A percentile compares a stretch with the other conserved stretches of the same genome.
Conservation (phyloP, 768 basidiomycete species). For the Boletus fagicola region DNA sequence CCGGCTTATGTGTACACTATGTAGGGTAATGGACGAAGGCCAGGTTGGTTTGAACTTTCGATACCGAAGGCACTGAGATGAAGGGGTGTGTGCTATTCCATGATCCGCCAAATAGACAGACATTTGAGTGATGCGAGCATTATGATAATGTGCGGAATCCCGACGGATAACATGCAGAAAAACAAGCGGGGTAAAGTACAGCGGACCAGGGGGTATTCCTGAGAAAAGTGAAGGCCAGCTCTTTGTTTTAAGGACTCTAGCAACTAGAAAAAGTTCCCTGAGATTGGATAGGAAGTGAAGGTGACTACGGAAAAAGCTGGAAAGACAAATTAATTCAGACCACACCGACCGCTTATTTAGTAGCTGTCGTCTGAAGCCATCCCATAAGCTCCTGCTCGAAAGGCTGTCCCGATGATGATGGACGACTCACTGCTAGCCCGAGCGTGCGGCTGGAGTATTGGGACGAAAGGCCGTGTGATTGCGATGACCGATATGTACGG, state of each 20-base stretch:
- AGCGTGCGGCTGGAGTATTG: conserved; percentile 75
- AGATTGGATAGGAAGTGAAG: conserved; percentile 10
- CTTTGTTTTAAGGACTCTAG: conserved; percentile 29
- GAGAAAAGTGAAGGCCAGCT: conserved; percentile 37
- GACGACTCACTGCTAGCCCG: conserved; percentile 62
- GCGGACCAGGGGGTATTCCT: conserved; percentile 41
- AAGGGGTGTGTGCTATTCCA: conserved; percentile 2
- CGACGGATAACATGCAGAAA: conserved; percentile 38
- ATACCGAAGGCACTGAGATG: background rate
- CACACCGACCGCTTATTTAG: conserved; percentile 27
- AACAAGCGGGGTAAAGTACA: conserved; percentile 41
- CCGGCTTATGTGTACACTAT: conserved; percentile 5
- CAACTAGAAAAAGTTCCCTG: conserved; percentile 25
- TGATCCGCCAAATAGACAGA: conserved; percentile 16
- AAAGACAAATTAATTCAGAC: conserved; percentile 12
- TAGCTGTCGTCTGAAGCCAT: conserved; percentile 37
- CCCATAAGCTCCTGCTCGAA: conserved; percentile 38
- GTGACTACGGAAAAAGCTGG: conserved; percentile 1
- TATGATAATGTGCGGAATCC: conserved; percentile 37
- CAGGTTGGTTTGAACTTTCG: background rate
- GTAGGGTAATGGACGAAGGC: background rate
- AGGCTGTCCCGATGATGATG: conserved; percentile 35
- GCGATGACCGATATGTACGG: conserved; percentile 65
- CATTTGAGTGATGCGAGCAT: conserved; percentile 37
- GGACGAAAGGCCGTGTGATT: conserved; percentile 66